Base-by-base conservation (phyloP, 208 protist species). In the Hexamita inflata region DNA sequence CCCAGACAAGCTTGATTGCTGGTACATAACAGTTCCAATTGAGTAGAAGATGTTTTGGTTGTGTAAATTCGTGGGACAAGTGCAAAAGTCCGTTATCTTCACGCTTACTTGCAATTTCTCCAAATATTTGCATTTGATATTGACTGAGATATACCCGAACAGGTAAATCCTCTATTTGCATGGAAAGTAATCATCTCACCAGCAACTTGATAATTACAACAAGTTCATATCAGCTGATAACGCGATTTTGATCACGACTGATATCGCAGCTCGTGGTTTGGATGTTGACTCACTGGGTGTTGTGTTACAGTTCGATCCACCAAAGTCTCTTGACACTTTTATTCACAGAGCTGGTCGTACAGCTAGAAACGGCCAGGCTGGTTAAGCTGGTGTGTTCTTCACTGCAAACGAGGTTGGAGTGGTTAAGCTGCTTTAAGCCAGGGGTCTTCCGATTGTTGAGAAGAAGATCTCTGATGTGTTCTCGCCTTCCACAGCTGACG, bases 261-360 rank as follows among this genome's bases (percentile, higher is more conserved):
- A 93, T 77, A 76, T 93, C 1, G 84, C 83, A 0, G 85, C 88
- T 1, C 77, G 91, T 32, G 91, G 90, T 4, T 57, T 92, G 0
- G 91, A 94, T 79, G 78, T 94, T 60, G 84, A 87, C 11, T 80
- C 86, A 53, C 82, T 93, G 0, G 86, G 90, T 62, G 92, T 83
- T 85, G 86, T 93, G 2, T 45, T 94, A 9, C 86, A 89, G 60
- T 81, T 80, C 40, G 84, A 87, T 70, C 73, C 76, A 42, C 80
- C 80, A 19, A 70, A 70, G 19, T 79, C 89, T 62, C 77, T 82
- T 4, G 80, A 82, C 38, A 75, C 80, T 34, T 93, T 89, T 64
- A 82, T 92, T 30, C 90, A 93, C 73, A 60, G 90, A 34, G 86
- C 34, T 24, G 68, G 68, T 40, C 9, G 64, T 45, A 34, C 64